These are phyloP conservation scores for Phoenix dactylifera DNA, from an alignment of 176 grass and related monocot species.

Conservation along the genomic window DNA sequence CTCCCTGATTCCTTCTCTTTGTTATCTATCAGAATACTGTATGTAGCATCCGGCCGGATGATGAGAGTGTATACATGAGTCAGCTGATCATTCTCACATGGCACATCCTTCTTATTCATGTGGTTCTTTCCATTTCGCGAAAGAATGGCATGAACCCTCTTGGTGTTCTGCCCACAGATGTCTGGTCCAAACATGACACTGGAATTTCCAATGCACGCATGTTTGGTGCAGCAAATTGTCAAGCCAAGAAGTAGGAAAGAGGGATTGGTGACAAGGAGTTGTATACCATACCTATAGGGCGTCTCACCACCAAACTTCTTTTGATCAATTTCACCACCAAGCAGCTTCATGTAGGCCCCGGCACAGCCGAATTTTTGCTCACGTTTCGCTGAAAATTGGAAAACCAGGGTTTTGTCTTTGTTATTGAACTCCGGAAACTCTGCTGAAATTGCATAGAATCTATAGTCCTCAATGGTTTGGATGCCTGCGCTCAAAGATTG, in stretches of 20 bases:
- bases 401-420: constrained; percentile 83
- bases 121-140: constrained; percentile 68
- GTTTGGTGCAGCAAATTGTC: not conserved
- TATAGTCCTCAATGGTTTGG: constrained; percentile 85
- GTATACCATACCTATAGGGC: constrained; percentile 51
- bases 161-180: constrained; percentile 51
- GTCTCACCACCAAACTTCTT: constrained; percentile 97
- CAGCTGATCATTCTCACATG: constrained; percentile 74
- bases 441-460: constrained; percentile 92
- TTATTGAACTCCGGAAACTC: constrained; percentile 66
- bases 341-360: constrained; percentile 84
- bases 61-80: constrained; percentile 84
- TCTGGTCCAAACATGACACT: constrained; percentile 74
- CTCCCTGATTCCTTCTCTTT: constrained; percentile 73
- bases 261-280: not conserved
- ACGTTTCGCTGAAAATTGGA: constrained; percentile 92
- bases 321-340: constrained; percentile 76
- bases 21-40: constrained; percentile 85
- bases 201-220: constrained; percentile 8
- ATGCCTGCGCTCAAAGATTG: constrained; percentile 40
- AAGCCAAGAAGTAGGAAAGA: not conserved
- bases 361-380: constrained; percentile 96
- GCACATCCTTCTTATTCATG: constrained; percentile 89
- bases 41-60: constrained; percentile 68
- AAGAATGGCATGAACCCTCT: constrained; percentile 64